Evolutionary conservation across 345 rosid species (phyloP).

Genomic region (Gossypium arboreum): DNA sequence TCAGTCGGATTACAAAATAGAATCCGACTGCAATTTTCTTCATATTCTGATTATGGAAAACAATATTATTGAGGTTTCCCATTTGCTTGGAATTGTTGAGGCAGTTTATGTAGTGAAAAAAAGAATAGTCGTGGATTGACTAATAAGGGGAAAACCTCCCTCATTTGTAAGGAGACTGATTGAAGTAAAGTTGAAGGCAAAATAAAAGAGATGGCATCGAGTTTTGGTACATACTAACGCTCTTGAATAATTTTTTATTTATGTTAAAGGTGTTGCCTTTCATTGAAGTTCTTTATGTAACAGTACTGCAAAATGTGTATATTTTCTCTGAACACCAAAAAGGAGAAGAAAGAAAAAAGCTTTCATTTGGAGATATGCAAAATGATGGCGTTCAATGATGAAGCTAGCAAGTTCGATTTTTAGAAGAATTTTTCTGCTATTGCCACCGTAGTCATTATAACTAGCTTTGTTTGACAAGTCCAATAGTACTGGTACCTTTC

Average conservation of each 20-base stretch:
- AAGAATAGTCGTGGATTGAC: neutral
- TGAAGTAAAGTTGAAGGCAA: neutral
- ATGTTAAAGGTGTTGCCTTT: neutral
- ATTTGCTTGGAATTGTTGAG: neutral
- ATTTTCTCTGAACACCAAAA: neutral
- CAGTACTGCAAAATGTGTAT: neutral
- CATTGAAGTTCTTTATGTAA: neutral
- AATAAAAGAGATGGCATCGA: neutral
- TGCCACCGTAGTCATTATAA: no score
- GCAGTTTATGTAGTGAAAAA: neutral
- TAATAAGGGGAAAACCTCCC: conserved; percentile 22
- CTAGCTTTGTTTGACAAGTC: no score
- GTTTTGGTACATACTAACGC: neutral
- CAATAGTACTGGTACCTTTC: no score
- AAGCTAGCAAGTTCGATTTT: no score
- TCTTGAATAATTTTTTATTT: neutral
- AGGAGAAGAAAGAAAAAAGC: neutral
- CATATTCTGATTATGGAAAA: neutral
- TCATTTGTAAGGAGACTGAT: conserved; percentile 12
- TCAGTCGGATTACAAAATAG: conserved; percentile 2
- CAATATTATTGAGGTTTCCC: conserved; percentile 25
- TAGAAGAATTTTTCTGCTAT: no score
- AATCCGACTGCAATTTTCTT: neutral
- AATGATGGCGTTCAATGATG: no score
- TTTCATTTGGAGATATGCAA: no score